Evolutionary conservation across 2,329 filamentous ascomycete genomes (phyloP), one percentile per base, ranked within the genome.

Genomic region (Raffaelea deltoideospora): DNA sequence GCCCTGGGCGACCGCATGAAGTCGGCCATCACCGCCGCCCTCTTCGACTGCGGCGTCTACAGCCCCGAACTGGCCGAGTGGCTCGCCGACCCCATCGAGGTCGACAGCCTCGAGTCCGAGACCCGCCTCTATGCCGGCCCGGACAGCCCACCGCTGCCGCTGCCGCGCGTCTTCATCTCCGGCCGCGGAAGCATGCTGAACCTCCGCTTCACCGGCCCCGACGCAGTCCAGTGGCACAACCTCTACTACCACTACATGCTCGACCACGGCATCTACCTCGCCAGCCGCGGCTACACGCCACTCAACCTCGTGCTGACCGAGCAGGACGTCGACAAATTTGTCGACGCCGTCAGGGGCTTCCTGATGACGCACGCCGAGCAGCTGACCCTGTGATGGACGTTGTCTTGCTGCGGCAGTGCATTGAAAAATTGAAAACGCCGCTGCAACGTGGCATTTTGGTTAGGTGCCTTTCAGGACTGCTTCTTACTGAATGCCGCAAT

Each of bases 141-240:
- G 6, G 37, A 28, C 26, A n/a, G 33, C 7, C 15, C 32, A 5
- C 24, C 42, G 2, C 35, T 37, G 18, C 35, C 36, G 3, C 30
- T 44, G 32, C 42, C 42, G 3, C 26, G 11, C 11, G 42, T 40
- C 0, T 44, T 44, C 3, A 15, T 44, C 2, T 50, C 47, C 4
- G 50, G 53, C 10, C 41, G 45, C 28, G 58, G 53, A 9, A 60
- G 57, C 11, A 43, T 43, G 41, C 36, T 44, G 15, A 54, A 49
- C 37, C 44, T 62, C n/a, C 50, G 49, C 27, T 53, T 61, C 33
- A 55, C 56, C 0, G 59, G 59, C 17, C 33, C 54, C 5, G 58
- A 45, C n/a, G 37, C 44, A 1, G 38, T 23, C 5, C 40, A 41
- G 14, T 41, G 43, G 34, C 35, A 41, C 35, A 43, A 45, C 28